These are phyloP conservation scores for Magnaporthiopsis incrustans DNA, from an alignment of 2,329 filamentous ascomycete genomes.

Conservation along the genomic window DNA sequence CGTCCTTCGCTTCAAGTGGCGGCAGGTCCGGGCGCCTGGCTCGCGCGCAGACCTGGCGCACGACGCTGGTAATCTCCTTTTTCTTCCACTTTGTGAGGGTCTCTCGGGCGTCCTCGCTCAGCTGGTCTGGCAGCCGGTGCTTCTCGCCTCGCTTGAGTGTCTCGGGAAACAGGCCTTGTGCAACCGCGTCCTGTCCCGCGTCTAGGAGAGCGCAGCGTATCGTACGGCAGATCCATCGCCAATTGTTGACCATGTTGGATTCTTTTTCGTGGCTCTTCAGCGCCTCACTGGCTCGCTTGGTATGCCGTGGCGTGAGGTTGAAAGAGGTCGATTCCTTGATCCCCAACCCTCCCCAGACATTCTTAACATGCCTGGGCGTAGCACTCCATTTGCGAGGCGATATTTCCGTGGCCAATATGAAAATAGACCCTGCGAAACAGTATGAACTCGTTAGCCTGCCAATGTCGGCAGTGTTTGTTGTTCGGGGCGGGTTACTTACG, in stretches of 20 bases:
- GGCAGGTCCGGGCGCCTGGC: not conserved
- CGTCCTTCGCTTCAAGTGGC: not conserved
- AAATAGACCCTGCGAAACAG: not conserved
- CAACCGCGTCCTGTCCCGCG: not conserved
- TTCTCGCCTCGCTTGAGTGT: not conserved
- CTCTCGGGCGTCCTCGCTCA: not conserved
- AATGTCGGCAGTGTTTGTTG: not conserved
- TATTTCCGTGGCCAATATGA: not conserved
- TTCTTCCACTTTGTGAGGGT: constrained; percentile 2
- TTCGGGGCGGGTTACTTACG: not conserved
- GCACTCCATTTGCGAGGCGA: not conserved
- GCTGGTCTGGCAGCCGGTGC: not conserved
- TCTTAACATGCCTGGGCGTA: not conserved
- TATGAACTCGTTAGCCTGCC: not conserved
- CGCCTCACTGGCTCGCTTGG: not conserved
- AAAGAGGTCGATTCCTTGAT: not conserved
- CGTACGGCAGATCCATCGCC: constrained; percentile 1
- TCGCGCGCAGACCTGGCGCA: constrained; percentile 1
- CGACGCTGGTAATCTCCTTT: not conserved
- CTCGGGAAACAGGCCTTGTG: not conserved
- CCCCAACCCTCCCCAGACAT: not conserved
- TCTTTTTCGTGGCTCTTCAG: not conserved
- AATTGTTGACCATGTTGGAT: not conserved
- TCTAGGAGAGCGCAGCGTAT: not conserved
- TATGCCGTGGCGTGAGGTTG: constrained; percentile 2